These are phyloP conservation scores for Parietichytrium sp. DNA, from an alignment of 108 stramenopile genomes.

Conservation along the genomic window DNA sequence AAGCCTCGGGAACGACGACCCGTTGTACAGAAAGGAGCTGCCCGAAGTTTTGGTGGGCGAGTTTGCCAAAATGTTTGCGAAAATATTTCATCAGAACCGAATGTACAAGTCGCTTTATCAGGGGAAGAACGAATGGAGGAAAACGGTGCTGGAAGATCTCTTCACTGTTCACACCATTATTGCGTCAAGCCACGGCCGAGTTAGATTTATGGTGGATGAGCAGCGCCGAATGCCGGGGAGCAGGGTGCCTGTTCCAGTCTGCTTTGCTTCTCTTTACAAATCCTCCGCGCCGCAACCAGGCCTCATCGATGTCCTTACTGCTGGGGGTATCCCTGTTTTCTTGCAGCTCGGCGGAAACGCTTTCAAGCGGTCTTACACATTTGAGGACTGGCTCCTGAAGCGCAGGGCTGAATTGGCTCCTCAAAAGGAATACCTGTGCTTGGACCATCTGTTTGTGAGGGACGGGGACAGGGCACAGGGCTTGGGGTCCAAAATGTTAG, in stretches of 20 bases:
- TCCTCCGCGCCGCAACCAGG: background rate
- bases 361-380: background rate
- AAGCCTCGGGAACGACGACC: background rate
- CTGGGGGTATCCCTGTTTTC: conserved; percentile 10
- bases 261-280: background rate
- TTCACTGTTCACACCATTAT: conserved; percentile 17
- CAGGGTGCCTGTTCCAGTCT: background rate
- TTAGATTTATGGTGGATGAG: background rate
- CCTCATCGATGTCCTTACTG: background rate
- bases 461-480: background rate
- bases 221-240: background rate
- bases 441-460: conserved; percentile 11
- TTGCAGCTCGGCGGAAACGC: background rate
- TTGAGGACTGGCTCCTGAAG: background rate
- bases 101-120: background rate
- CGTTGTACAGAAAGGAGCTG: background rate
- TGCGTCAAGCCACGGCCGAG: background rate
- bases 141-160: conserved; percentile 15
- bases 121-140: background rate
- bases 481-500: background rate
- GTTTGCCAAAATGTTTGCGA: background rate
- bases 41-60: background rate
- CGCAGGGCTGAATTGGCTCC: background rate
- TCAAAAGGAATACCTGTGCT: background rate
- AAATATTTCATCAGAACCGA: background rate